Evolutionary conservation across 805 yeast species (phyloP), one percentile per base, ranked within the genome.

Genomic region (Hanseniaspora vineae): DNA sequence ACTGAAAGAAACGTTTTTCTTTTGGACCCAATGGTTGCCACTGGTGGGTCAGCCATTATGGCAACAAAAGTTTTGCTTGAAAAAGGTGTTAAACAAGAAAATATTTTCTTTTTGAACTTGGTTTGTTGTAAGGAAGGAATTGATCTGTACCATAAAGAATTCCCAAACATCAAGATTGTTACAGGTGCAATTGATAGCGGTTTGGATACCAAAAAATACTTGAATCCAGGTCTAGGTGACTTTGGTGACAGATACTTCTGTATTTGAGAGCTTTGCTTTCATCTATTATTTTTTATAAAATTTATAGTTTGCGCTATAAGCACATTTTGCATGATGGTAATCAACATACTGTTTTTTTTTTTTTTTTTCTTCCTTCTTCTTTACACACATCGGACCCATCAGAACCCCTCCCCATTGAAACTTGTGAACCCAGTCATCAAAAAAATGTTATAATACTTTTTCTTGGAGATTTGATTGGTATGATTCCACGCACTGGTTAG

Each of bases 1-100:
- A 68, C 81, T 42, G 84, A 84, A 15, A 75, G 98, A 55, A 92
- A 80, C 58, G 97, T 92, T 29, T 84, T 92, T 61, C 68, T 92
- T 57, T 72, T 92, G 55, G 99, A 92, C 61, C 98, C 99, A 49
- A 84, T 92, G 94, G 76, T 92, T 61, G 99, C 99, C 33, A 92
- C 99, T 17, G 98, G 98, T 55, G 98, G 98, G 45, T 84, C 96
- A 51, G 98, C 97, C 17, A 78, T 87, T 66, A 84, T 89, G 92
- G 99, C 97, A 14, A 86, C 89, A 15, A 95, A 92, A 51, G 97
- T 92, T 15, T 70, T 92, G 58, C 71, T 84, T 50, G 72, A 79
- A 48, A 77, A 92, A 59, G 97, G 98, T 46, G 97, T 90, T 44
- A 79, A 79, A 49, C 81, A 80, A 55, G 89, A 88, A 52, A 78